A percentile compares a stretch with the other conserved stretches of the same genome.
phyloP scores from a whole-genome alignment of 768 basidiomycete genomes.

The Cytidiella melzeri region DNA sequence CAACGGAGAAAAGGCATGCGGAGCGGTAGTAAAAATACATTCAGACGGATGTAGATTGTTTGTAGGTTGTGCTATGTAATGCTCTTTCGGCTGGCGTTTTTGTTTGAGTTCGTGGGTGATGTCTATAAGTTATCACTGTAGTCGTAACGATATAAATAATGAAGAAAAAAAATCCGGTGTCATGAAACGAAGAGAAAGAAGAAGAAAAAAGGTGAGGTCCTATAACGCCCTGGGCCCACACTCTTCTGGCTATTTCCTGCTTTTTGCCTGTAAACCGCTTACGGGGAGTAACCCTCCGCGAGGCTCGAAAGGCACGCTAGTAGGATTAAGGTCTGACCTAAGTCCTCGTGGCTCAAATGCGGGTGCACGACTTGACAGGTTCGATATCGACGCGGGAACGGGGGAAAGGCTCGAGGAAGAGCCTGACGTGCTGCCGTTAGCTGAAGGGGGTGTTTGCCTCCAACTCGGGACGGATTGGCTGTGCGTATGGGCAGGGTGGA shows the following conservation, averaged over 20 bases:
- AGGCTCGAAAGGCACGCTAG: conserved; percentile 22
- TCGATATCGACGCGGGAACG: conserved; percentile 24
- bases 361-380: conserved; percentile 46
- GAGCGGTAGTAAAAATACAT: conserved; percentile 88
- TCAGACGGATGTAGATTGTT: conserved; percentile 31
- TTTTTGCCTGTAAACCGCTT: not conserved
- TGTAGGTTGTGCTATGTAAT: not conserved
- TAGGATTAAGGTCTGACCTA: conserved; percentile 23
- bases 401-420: conserved; percentile 17
- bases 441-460: conserved; percentile 2
- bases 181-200: no score
- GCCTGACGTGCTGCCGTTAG: conserved; percentile 12
- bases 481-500: conserved; percentile 17
- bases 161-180: no score
- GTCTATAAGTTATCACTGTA: no score
- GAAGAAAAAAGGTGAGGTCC: no score
- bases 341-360: conserved; percentile 43
- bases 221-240: not conserved
- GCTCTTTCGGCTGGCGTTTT: no score
- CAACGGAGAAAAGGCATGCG: conserved; percentile 72
- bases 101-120: not conserved
- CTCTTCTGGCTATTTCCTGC: not conserved
- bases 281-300: conserved; percentile 4
- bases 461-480: conserved; percentile 3
- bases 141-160: no score